Base-by-base conservation (phyloP, 768 basidiomycete species). In the Boletus eberwhitei region DNA sequence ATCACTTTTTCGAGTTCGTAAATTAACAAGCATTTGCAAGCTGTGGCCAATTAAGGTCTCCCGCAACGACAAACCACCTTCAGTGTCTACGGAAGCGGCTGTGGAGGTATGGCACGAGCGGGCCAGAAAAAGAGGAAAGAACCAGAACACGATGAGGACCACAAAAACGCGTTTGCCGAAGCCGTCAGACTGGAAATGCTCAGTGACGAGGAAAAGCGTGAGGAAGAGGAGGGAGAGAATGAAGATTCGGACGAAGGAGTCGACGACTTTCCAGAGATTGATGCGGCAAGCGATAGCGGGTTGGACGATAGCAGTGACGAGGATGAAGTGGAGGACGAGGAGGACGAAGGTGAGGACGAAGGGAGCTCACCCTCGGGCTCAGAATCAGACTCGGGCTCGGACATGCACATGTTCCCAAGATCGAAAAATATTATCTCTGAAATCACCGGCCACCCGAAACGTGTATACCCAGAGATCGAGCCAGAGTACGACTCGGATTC, bases 401-500 rank as follows among this genome's bases (percentile, higher is more conserved):
- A 82, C 62, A 67, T 85, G 57, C 81, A 80, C 57, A 70, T 78
- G 58, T 80, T 76, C 61, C 88, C 87, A 24, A 81, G 79, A 69
- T 72, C 85, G 41, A 88, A 85, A 71, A 84, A 79, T 26, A 71
- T 92, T 36, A 77, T 86, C 50, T 93, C 91, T 38, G 75, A 84
- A 53, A 87, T 94, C 59, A 95, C 93, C 54, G 88, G 90, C n/a
- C 83, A 86, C 58, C 84, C 79, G 53, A 93, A 91, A 77, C 80
- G 79, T 55, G 84, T 92, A 37, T 93, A 89, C 67, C 90, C 90
- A 42, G 87, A 90, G 63, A 94, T 94, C 66, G 91, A 92, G 60
- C 88, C 93, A 11, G 86, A 89, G 53, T 95, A 95, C 66, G 91
- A 92, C 65, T 91, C 88, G 3, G 93, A 95, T 71, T 92, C 90